Percentiles rank a stretch among this genome's conserved stretches.
Evolutionary conservation across 2,329 filamentous ascomycete genomes (phyloP).

Genomic region (Lasiodiplodia sp.): DNA sequence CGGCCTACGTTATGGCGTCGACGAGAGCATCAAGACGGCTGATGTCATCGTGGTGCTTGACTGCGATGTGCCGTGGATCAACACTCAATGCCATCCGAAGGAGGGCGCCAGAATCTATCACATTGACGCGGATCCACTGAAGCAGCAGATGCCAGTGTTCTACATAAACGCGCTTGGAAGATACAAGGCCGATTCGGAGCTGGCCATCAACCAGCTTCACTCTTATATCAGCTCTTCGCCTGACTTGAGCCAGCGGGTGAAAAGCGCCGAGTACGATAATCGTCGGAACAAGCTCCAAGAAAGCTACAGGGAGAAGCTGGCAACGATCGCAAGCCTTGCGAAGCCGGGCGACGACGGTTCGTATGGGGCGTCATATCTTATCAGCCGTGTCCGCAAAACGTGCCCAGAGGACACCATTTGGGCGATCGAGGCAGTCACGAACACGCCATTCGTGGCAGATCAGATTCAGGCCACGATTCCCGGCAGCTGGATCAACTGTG

Average conservation of each 20-base stretch:
- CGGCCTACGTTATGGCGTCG: constrained; percentile 74
- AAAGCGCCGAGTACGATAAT: constrained; percentile 48
- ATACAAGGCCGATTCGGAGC: constrained; percentile 60
- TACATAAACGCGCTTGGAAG: constrained; percentile 62
- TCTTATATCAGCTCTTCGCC: constrained; percentile 62
- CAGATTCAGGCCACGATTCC: constrained; percentile 73
- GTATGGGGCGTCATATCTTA: constrained; percentile 67
- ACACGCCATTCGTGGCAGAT: constrained; percentile 71
- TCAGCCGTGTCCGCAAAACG: constrained; percentile 61
- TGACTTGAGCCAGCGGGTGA: constrained; percentile 51
- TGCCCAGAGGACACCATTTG: constrained; percentile 74
- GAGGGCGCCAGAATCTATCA: constrained; percentile 67
- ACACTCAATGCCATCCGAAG: constrained; percentile 72
- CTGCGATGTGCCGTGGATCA: constrained; percentile 93
- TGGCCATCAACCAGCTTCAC: constrained; percentile 73
- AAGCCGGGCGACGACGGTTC: constrained; percentile 68
- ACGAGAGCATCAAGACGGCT: constrained; percentile 75
- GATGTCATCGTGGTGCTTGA: constrained; percentile 87
- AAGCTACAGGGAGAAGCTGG: constrained; percentile 66
- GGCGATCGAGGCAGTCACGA: constrained; percentile 80
- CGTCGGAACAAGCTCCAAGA: constrained; percentile 65
- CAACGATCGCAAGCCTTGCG: constrained; percentile 65
- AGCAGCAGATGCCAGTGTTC: constrained; percentile 67
- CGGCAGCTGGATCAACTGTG: constrained; percentile 81
- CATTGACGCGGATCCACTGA: constrained; percentile 71